Evolutionary conservation across 2,329 filamentous ascomycete genomes (phyloP), one percentile per base, ranked within the genome.

Genomic region (Westerdykella ornata): DNA sequence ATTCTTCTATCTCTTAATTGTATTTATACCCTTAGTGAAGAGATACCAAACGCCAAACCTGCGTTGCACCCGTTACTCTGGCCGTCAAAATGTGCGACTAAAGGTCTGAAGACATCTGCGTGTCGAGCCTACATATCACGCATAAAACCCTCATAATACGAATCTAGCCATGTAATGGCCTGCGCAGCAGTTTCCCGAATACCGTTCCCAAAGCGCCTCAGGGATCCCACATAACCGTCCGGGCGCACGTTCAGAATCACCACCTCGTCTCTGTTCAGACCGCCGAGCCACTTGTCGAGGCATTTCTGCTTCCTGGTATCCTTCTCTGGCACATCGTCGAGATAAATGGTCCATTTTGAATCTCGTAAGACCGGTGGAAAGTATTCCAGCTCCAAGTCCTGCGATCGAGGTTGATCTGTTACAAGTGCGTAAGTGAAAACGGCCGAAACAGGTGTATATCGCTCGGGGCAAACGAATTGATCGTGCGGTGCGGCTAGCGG

Each of bases 151-250:
- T 65, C 64, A 54, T 75, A 78, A 51, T 78, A 79, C 5, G 62
- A 52, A 46, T 77, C 69, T 50, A 77, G 52, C 72, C 72, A 77
- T 19, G 48, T 39, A 2, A 62, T 61, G 2, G 70, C 71, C 16
- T 57, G 47, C 9, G 45, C 31, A 1, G 61, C 68, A 13, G 47
- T 60, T 4, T 62, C 57, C 17, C 44, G 51, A 16, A 48, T 57
- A 1, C 54, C 57, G 16, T 52, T 46, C 11, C 54, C 47, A 52
- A 68, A 76, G 3, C 63, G 47, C 6, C 73, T 68, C 17, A 85
- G 64, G n/a, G 74, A 78, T 1, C 83, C 84, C 4, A 87, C 77
- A 59, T 87, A 88, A 9, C 84, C 83, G 62, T 88, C 84, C 0
- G 84, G 84, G 4, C 84, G 73, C 1, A 88, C 80, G 52, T 83